Evolutionary conservation across 2,329 filamentous ascomycete genomes (phyloP).

Genomic region (Colletotrichum sp.): DNA sequence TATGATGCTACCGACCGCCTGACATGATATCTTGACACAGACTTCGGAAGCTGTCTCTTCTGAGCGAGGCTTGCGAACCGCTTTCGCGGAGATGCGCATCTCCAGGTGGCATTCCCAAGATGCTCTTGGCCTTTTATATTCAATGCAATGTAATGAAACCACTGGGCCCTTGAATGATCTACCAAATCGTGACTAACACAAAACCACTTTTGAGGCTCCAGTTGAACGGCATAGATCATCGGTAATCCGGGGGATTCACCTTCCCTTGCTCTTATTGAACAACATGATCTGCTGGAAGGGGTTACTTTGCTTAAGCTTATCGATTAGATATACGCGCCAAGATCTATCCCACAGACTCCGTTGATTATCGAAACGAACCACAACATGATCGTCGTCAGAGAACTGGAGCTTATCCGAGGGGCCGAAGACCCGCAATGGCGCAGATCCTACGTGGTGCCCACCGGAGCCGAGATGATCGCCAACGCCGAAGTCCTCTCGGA

Average conservation of each 20-base stretch:
- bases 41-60: not conserved
- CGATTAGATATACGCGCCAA: not conserved
- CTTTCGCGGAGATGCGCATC: not conserved
- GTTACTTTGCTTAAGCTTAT: not conserved
- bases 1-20: not conserved
- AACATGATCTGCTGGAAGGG: not conserved
- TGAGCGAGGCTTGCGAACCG: not conserved
- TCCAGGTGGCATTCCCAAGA: not conserved
- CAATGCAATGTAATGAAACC: not conserved
- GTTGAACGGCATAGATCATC: not conserved
- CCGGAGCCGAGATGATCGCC: not conserved
- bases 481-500: not conserved
- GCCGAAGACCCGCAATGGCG: not conserved
- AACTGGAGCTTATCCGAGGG: not conserved
- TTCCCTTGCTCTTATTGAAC: not conserved
- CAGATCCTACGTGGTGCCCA: not conserved
- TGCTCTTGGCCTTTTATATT: not conserved
- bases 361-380: not conserved
- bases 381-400: not conserved
- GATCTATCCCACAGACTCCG: not conserved
- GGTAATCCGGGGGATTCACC: not conserved
- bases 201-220: not conserved
- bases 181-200: not conserved
- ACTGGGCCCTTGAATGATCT: not conserved
- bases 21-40: not conserved